Evolutionary conservation across 805 yeast genomes (phyloP).

Genomic region (Candida taoyuanica): DNA sequence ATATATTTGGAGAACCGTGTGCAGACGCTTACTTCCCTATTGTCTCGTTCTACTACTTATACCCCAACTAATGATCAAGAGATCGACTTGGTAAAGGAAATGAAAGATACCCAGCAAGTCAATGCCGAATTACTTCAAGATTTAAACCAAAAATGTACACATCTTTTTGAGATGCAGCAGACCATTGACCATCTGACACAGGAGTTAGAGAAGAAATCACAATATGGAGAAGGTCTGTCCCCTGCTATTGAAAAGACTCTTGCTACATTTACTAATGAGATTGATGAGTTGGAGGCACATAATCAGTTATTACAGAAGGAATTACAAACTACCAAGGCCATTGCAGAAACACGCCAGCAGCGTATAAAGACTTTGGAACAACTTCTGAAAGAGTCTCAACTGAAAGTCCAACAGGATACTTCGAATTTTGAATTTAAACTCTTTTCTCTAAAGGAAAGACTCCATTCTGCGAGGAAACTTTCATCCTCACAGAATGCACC

Average conservation of each 20-base stretch:
- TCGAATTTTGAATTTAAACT: slow-evolving; percentile 13
- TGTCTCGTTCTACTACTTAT: slow-evolving; percentile 8
- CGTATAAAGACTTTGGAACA: slow-evolving; percentile 52
- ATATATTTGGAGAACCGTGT: slow-evolving; percentile 12
- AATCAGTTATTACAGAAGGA: slow-evolving; percentile 55
- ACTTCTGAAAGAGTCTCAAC: slow-evolving; percentile 41
- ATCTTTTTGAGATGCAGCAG: slow-evolving; percentile 37
- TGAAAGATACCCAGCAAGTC: slow-evolving; percentile 19
- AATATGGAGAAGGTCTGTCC: slow-evolving; percentile 39
- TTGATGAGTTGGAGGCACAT: slow-evolving; percentile 58
- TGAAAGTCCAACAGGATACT: slow-evolving; percentile 1
- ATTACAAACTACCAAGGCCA: slow-evolving; percentile 47
- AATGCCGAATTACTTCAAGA: slow-evolving; percentile 23
- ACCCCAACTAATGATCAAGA: neutral
- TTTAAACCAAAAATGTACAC: slow-evolving; percentile 24
- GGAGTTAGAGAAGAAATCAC: slow-evolving; percentile 23
- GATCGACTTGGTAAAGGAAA: slow-evolving; percentile 6
- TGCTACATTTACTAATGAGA: slow-evolving; percentile 50
- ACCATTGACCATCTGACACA: slow-evolving; percentile 37
- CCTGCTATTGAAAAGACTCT: slow-evolving; percentile 54
- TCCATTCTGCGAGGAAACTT: slow-evolving; percentile 29
- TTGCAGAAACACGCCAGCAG: slow-evolving; percentile 52
- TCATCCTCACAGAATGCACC: slow-evolving; percentile 7
- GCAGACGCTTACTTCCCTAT: slow-evolving; percentile 13
- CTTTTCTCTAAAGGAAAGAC: slow-evolving; percentile 18